phyloP scores from a whole-genome alignment of 2,329 filamentous ascomycete genomes.

The Hymenoscyphus linearis region DNA sequence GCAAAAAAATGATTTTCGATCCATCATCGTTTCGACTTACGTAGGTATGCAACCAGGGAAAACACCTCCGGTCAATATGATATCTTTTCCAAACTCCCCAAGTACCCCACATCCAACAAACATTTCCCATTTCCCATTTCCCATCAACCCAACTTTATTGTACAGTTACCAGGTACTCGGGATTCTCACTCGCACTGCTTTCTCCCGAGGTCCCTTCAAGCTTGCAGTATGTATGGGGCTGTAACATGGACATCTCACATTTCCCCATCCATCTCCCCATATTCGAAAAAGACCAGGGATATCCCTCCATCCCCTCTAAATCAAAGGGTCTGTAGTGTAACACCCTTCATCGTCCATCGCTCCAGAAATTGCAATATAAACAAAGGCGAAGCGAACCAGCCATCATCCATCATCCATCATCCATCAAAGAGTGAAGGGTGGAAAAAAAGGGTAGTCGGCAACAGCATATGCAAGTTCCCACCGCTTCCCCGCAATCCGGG shows the following conservation, averaged over 20 bases:
- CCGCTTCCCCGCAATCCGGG: not conserved
- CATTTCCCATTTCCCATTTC: not conserved
- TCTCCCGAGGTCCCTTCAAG: not conserved
- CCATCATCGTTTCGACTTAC: not conserved
- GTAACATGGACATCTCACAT: not conserved
- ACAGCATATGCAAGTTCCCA: not conserved
- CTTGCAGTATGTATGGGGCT: not conserved
- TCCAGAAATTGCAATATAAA: not conserved
- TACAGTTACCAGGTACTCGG: not conserved
- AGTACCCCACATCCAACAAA: not conserved
- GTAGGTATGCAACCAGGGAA: not conserved
- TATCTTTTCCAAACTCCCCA: not conserved
- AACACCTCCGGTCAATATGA: not conserved
- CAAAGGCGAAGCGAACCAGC: not conserved
- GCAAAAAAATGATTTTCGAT: not conserved
- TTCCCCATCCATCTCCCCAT: not conserved
- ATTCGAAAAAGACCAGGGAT: not conserved
- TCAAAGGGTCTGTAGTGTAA: not conserved
- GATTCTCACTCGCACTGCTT: not conserved
- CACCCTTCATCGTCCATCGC: not conserved
- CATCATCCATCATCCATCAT: no score
- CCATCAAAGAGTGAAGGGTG: not conserved
- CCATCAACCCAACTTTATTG: not conserved
- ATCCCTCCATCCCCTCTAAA: not conserved
- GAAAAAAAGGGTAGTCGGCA: no score